A percentile compares a stretch with the other conserved stretches of the same genome.
These are phyloP conservation scores for Patellifolia procumbens DNA, from an alignment of 179 eudicot genomes.

Conservation along the genomic window DNA sequence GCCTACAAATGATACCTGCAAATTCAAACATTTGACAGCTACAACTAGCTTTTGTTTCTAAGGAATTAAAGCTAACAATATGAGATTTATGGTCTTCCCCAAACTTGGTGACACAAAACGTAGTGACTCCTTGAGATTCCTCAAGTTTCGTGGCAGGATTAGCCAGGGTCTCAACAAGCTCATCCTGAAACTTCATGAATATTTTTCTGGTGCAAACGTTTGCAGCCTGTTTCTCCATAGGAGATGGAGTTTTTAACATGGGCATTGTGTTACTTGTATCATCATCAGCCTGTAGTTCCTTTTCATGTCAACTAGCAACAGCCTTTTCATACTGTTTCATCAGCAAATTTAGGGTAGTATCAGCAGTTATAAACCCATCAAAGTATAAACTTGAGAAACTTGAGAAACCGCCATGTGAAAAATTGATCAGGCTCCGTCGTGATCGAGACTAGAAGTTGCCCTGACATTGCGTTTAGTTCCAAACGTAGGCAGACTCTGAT, in stretches of 20 bases:
- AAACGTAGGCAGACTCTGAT: conserved; percentile 46
- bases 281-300: conserved; percentile 53
- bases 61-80: conserved; percentile 36
- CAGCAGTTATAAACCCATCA: conserved; percentile 45
- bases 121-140: conserved; percentile 37
- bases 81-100: conserved; percentile 48
- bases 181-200: conserved; percentile 54
- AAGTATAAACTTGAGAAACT: conserved; percentile 43
- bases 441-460: conserved; percentile 42
- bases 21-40: conserved; percentile 65
- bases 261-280: conserved; percentile 41
- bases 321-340: conserved; percentile 54
- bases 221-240: conserved; percentile 68
- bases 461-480: conserved; percentile 56
- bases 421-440: conserved; percentile 48
- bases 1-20: conserved; percentile 53
- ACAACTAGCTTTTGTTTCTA: conserved; percentile 46
- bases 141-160: conserved; percentile 45
- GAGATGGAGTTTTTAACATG: conserved; percentile 51
- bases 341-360: conserved; percentile 39
- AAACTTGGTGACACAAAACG: conserved; percentile 47
- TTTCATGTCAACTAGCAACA: conserved; percentile 41
- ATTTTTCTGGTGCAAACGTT: conserved; percentile 43
- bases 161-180: conserved; percentile 51
- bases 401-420: conserved; percentile 44